Evolutionary conservation across 2,329 filamentous ascomycete genomes (phyloP), one percentile per base, ranked within the genome.

Genomic region (Fusarium sp.): DNA sequence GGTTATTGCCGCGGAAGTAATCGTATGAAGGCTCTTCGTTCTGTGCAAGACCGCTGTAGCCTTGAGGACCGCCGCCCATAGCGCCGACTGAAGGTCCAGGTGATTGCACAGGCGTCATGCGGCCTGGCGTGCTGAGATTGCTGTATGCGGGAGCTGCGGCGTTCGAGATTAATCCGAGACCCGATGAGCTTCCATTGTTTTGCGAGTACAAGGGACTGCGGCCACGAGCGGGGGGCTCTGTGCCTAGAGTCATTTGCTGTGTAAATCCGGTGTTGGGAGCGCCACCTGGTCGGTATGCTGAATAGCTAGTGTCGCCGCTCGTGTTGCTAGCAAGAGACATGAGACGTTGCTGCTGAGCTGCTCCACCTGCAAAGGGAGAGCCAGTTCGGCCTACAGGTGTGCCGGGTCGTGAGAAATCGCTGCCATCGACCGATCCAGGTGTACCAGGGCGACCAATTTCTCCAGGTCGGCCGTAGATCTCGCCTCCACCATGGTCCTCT

Each of bases 401-500:
- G 18, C 83, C 86, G 0, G 88, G 86, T 35, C 88, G 81, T 1
- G 88, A 89, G 37, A 80, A 71, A 23, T 85, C 85, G 21, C 84
- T 85, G 6, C 81, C 83, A 44, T 83, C 85, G 53, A 86, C 82
- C 33, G 88, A 89, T 18, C 86, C 85, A 0, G 91, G 91, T 0
- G 91, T 93, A 23, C 87, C 89, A 0, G 91, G 88, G 3, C 92
- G 86, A 21, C 88, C 81, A 5, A 91, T 83, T 69, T 93, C 92
- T 30, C 85, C 83, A 4, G 87, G 82, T 19, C 84, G 86, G 6
- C 92, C 92, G 71, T 89, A 92, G 11, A 92, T 85, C 37, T 90
- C 88, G 28, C 93, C 93, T 9, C 93, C 95, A n/a, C 94, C 94
- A 74, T 95, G 93, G 61, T 96, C 94, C 16, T 95, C 92, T 3